phyloP scores from a whole-genome alignment of 2,329 filamentous ascomycete species.

The Beauveria caledonica region DNA sequence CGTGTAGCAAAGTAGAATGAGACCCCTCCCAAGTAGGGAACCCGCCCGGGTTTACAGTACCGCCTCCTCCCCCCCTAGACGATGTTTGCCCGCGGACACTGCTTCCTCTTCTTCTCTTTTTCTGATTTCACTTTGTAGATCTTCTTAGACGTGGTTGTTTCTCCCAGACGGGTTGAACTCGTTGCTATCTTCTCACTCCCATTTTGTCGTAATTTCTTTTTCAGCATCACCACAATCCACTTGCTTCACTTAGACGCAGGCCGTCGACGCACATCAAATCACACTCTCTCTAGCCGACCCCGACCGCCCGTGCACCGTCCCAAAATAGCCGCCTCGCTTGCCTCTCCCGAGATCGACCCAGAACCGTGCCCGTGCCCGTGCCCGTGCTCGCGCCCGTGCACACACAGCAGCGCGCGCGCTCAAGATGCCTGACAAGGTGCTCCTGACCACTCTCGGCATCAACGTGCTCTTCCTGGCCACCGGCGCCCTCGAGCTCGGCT shows the following conservation, averaged over 20 bases:
- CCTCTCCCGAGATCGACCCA: background rate
- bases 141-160: background rate
- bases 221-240: background rate
- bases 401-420: background rate
- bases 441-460: constrained; percentile 38
- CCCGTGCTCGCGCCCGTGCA: too few relatives aligned
- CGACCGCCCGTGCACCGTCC: background rate
- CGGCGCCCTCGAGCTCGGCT: constrained; percentile 46
- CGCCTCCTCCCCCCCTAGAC: background rate
- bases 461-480: constrained; percentile 45
- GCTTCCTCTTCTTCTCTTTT: constrained; percentile 13
- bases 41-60: background rate
- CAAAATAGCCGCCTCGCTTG: background rate
- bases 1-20: background rate
- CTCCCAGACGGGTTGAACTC: background rate
- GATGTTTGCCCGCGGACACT: background rate
- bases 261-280: background rate
- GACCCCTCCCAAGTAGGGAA: background rate
- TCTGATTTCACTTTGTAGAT: background rate
- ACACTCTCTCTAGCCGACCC: too few relatives aligned
- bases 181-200: background rate
- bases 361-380: too few relatives aligned
- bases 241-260: background rate
- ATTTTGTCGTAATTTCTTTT: background rate
- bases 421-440: constrained; percentile 47